phyloP scores from a whole-genome alignment of 495 filamentous ascomycete genomes.

The Aspergillus heteromorphus region DNA sequence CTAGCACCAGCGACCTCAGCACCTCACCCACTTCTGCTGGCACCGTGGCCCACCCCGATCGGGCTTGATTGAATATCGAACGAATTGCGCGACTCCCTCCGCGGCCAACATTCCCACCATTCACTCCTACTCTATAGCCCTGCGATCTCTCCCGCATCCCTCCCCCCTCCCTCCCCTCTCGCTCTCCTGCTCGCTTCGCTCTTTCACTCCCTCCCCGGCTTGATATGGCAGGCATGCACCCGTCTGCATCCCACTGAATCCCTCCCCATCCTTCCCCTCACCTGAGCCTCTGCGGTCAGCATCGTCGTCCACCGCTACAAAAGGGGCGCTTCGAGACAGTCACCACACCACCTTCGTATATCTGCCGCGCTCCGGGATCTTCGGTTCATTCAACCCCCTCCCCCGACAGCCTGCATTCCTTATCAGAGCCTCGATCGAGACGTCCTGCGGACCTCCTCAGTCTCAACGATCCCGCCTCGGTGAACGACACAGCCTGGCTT shows the following conservation, averaged over 20 bases:
- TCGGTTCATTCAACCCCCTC: not conserved
- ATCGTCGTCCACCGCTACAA: not conserved
- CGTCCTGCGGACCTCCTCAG: not conserved
- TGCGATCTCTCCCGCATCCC: not conserved
- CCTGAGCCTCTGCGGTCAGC: not conserved
- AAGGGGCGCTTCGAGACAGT: not conserved
- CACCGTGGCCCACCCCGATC: conserved; percentile 15
- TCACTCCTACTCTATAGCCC: conserved; percentile 4
- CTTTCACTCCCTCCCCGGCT: too few relatives aligned
- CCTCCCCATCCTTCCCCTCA: not conserved
- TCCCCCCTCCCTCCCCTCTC: not conserved
- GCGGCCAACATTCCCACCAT: not conserved
- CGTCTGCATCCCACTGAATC: not conserved
- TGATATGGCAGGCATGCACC: not conserved
- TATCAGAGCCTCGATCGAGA: not conserved
- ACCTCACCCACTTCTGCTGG: not conserved
- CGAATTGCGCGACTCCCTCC: conserved; percentile 16
- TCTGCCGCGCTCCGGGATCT: not conserved
- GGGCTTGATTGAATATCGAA: conserved; percentile 18
- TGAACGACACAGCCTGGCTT: not conserved
- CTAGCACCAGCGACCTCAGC: not conserved
- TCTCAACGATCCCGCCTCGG: not conserved
- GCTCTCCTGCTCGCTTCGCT: too few relatives aligned
- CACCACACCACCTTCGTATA: not conserved
- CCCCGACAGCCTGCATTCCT: not conserved